Evolutionary conservation across 768 basidiomycete species (phyloP), one percentile per base, ranked within the genome.

Genomic region (Agaricus sinodeliciosus): DNA sequence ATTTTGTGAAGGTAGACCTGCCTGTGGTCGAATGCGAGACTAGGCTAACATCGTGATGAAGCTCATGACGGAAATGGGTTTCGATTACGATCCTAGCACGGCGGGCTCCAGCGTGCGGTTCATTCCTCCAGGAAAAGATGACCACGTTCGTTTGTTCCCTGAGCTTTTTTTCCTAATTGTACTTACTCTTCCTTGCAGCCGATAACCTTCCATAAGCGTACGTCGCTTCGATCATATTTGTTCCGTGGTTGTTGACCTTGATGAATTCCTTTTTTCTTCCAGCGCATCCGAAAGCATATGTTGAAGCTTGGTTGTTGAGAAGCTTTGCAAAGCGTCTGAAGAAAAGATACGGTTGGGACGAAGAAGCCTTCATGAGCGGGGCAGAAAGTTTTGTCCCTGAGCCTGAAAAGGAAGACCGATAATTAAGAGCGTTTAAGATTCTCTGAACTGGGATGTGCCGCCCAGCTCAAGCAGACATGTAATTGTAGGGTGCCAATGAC

Each of bases 41-140:
- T 43, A 9, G 9, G 48, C 1, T 22, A 35, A 36, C 26, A 35
- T 36, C 8, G 49, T 51, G 37, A 51, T 31, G 41, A 58, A 90
- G 88, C 67, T 87, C 35, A 87, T 91, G 87, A 68, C 72, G 35
- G 85, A 85, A 43, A 82, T 91, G 79, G 88, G 88, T 34, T 91
- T 91, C 65, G 67, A 68, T 2, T 84, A 82, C 58, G 81, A 83
- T 61, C 84, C 84, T 4, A 81, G 80, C 55, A 87, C 87, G 2
- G 87, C 88, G 16, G 89, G 89, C 2, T 90, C 87, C 9, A 87
- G 86, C 63, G 89, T 91, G 34, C 78, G 87, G 35, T 91, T 91
- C 61, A 82, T 87, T 65, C 88, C 88, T 44, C 89, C 86, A 15
- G 71, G 82, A 59, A 60, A 62, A 43, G 66, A 69, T 26, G 74